phyloP scores from a whole-genome alignment of 176 grass and related monocot genomes.

The Ananas comosus region DNA sequence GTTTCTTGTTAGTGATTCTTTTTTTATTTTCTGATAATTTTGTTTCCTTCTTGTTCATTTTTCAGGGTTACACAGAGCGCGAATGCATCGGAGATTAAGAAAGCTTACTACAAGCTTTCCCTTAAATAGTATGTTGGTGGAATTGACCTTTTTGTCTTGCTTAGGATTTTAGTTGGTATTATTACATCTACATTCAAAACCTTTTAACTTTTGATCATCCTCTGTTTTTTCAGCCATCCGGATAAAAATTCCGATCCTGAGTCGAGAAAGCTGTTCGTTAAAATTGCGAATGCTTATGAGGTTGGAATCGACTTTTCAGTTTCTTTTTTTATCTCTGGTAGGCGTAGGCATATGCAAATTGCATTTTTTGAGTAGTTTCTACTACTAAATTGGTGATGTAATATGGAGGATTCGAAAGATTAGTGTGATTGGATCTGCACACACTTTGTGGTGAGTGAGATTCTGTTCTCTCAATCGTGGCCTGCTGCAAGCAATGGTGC shows the following conservation, averaged over 20 bases:
- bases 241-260: conserved; percentile 95
- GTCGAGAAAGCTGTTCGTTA: conserved; percentile 79
- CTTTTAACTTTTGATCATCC: neutral
- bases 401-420: no score
- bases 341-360: no score
- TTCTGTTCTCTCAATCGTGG: no score
- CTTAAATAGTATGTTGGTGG: conserved; percentile 52
- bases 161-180: neutral
- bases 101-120: conserved; percentile 96
- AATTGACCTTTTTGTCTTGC: neutral
- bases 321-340: no score
- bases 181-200: neutral
- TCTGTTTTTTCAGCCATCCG: conserved; percentile 46
- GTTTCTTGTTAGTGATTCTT: neutral
- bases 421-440: no score
- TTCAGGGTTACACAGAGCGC: conserved; percentile 70
- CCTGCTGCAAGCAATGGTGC: no score
- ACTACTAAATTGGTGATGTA: no score
- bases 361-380: no score
- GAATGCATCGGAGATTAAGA: conserved; percentile 85
- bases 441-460: no score
- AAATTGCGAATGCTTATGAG: conserved; percentile 94
- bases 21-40: neutral
- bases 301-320: conserved; percentile 8
- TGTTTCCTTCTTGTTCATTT: neutral